Evolutionary conservation across 1,284 basidiomycete genomes (phyloP), one percentile per base, ranked within the genome.

Genomic region (Cutaneotrichosporon spelunceum): DNA sequence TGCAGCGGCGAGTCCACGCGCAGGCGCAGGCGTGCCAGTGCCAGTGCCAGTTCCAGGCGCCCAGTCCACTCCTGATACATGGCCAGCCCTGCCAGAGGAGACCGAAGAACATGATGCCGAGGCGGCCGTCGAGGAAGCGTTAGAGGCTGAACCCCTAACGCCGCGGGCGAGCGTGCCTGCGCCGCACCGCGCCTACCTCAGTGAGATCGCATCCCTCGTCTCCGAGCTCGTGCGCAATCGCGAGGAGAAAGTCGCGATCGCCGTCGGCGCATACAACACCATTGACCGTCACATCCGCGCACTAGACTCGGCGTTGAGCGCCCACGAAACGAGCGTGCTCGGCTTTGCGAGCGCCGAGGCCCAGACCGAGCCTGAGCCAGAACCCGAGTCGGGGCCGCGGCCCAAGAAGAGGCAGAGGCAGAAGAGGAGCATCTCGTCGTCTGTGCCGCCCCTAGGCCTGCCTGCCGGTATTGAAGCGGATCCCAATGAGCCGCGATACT

Each of bases 201-300:
- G 71, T 23, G 73, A 75, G 61, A 78, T 79, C 33, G 72, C 73
- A 6, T 66, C 68, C 34, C 60, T 78, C 14, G 63, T 71, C 4
- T 59, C 69, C 56, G 78, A 79, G 53, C 66, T 79, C 7, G 70
- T 79, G 23, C 67, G 79, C 48, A 78, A 79, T 16, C 75, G 78
- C 11, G 81, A 83, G 56, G 82, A 83, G 57, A 82, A 82, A 61
- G 75, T 82, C 27, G 81, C 80, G 1, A 71, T 83, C 4, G 82
- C 82, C 9, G 68, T 79, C 0, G 80, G 80, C 7, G 80, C 81
- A 2, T 83, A 82, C 69, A 80, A 82, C 56, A 66, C 76, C 74
- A 78, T 83, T 42, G 82, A 83, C 64, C 69, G 82, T 44, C 82
- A 82, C 65, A 81, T 82, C 55, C 75, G 81, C n/a, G 78, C 81